These are phyloP conservation scores for Rhizophlyctis rosea DNA, from an alignment of 192 early-diverging fungal species.

Conservation along the genomic window DNA sequence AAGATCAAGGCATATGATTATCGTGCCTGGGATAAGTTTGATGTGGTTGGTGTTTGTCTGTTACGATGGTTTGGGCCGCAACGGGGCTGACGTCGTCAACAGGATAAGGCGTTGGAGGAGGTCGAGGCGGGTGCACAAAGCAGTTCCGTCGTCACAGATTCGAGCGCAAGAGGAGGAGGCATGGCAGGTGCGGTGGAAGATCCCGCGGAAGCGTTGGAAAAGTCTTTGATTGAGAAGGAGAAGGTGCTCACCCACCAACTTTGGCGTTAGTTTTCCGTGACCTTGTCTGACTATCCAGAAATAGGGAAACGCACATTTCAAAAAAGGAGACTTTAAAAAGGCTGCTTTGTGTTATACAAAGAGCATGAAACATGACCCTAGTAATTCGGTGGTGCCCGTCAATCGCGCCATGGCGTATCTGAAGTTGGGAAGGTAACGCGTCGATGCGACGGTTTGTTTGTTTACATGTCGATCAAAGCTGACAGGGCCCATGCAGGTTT, in stretches of 20 bases:
- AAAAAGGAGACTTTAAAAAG: conserved; percentile 40
- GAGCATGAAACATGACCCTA: conserved; percentile 60
- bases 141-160: neutral
- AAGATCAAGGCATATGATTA: conserved; percentile 33
- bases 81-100: neutral
- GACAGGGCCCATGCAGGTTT: conserved; percentile 35
- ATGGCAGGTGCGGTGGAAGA: conserved; percentile 2
- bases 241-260: conserved; percentile 28
- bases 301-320: conserved; percentile 54
- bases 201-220: conserved; percentile 32
- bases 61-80: neutral
- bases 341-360: conserved; percentile 45
- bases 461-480: neutral
- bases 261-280: neutral
- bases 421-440: conserved; percentile 61
- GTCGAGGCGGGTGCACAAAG: conserved; percentile 24
- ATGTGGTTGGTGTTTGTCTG: conserved; percentile 26
- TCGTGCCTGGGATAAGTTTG: conserved; percentile 44
- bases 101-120: conserved; percentile 32
- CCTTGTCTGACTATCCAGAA: neutral
- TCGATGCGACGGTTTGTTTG: neutral
- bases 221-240: conserved; percentile 49
- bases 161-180: neutral
- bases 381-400: conserved; percentile 54
- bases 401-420: conserved; percentile 84